phyloP scores from a whole-genome alignment of 306 rosid species.

The Malus asiatica region DNA sequence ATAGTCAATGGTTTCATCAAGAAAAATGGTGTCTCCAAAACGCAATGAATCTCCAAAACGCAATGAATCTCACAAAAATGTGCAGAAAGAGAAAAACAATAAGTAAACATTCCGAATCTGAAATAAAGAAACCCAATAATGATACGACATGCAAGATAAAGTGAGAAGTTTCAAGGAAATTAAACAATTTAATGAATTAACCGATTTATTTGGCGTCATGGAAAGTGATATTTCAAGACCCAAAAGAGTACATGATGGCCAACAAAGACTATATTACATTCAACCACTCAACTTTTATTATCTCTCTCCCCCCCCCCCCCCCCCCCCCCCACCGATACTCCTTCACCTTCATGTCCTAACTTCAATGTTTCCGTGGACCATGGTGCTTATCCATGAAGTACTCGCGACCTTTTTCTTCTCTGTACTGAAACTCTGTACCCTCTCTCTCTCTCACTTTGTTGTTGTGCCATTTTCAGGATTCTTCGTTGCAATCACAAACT shows the following conservation, averaged over 20 bases:
- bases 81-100: no score
- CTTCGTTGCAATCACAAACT: not conserved
- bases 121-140: not conserved
- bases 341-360: constrained; percentile 25
- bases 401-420: not conserved
- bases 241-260: constrained; percentile 20
- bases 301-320: no score
- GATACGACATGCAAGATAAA: not conserved
- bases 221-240: not conserved
- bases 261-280: constrained; percentile 13
- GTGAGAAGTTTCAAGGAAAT: not conserved
- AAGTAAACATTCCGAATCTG: not conserved
- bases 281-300: not conserved
- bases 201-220: constrained; percentile 3
- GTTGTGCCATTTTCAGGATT: not conserved
- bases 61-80: not conserved
- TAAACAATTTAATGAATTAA: not conserved
- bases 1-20: not conserved
- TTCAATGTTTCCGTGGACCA: constrained; percentile 31
- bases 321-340: not conserved
- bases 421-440: constrained; percentile 31
- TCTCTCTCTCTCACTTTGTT: no score
- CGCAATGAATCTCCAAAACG: not conserved
- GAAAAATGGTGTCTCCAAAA: not conserved
- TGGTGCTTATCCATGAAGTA: constrained; percentile 3